Percentiles rank a stretch among this genome's conserved stretches.
Conservation (phyloP, 139 green algal species). For the Asterochloris sp. region DNA sequence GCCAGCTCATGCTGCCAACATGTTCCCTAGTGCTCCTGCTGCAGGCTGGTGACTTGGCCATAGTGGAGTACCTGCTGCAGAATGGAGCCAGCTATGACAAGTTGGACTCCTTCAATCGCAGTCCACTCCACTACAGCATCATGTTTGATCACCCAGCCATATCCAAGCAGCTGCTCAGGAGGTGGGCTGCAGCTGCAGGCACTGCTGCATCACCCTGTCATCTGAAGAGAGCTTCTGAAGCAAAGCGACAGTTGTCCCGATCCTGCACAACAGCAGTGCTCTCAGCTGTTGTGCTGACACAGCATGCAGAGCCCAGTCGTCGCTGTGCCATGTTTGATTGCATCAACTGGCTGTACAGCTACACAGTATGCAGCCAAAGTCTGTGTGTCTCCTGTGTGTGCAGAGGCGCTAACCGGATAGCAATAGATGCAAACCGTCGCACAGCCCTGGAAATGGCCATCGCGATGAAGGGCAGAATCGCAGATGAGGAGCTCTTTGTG, state of each 20-base stretch:
- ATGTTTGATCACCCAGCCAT: conserved; percentile 27
- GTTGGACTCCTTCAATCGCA: conserved; percentile 31
- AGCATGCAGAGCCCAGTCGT: too few relatives aligned
- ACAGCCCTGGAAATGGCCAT: conserved; percentile 37
- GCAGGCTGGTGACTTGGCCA: conserved; percentile 12
- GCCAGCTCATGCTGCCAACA: too few relatives aligned
- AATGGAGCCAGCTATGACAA: conserved; percentile 39
- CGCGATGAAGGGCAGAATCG: conserved; percentile 35
- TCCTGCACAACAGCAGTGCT: too few relatives aligned
- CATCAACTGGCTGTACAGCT: too few relatives aligned
- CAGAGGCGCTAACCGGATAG: conserved; percentile 5
- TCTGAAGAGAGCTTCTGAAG: neutral
- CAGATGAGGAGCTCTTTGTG: conserved; percentile 52
- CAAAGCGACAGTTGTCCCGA: too few relatives aligned
- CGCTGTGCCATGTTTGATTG: too few relatives aligned
- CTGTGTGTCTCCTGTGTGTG: neutral
- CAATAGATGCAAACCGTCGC: conserved; percentile 23
- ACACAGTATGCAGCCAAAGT: too few relatives aligned
- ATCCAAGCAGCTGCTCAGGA: conserved; percentile 41
- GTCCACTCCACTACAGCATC: conserved; percentile 47
- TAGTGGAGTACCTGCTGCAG: conserved; percentile 52
- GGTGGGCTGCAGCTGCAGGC: conserved; percentile 4
- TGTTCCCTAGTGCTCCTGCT: neutral
- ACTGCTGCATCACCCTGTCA: neutral
- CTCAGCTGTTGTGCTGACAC: too few relatives aligned